phyloP scores from a whole-genome alignment of 2,329 filamentous ascomycete species.

The Podosphaera xanthii region DNA sequence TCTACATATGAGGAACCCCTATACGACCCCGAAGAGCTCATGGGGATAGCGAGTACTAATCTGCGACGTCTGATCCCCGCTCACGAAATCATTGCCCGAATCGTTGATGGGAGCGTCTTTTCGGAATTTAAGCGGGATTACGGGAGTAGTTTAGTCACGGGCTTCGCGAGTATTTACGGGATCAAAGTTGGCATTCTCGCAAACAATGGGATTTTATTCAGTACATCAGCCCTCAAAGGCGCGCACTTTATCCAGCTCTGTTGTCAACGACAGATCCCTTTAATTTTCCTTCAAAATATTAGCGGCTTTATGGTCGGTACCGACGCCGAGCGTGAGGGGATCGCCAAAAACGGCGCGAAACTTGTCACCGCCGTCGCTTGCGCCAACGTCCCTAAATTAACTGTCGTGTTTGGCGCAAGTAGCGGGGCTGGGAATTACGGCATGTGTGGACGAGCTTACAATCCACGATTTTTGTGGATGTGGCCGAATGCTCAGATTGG shows the following conservation, averaged over 20 bases:
- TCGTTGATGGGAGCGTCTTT: slow-evolving; percentile 79
- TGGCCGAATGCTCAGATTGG: slow-evolving; percentile 95
- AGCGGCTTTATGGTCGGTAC: slow-evolving; percentile 94
- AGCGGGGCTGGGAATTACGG: slow-evolving; percentile 95
- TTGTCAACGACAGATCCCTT: slow-evolving; percentile 65
- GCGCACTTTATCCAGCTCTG: slow-evolving; percentile 95
- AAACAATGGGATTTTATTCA: slow-evolving; percentile 91
- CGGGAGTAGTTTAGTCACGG: slow-evolving; percentile 71
- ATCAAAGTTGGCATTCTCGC: slow-evolving; percentile 82
- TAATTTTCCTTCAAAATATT: slow-evolving; percentile 93
- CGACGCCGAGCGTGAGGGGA: slow-evolving; percentile 79
- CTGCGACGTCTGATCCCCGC: slow-evolving; percentile 67
- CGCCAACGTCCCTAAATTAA: slow-evolving; percentile 88
- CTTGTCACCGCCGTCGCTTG: slow-evolving; percentile 88
- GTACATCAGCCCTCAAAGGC: slow-evolving; percentile 70
- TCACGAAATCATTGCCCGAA: slow-evolving; percentile 75
- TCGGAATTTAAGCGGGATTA: slow-evolving; percentile 88
- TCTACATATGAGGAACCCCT: slow-evolving; percentile 51
- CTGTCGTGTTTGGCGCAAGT: slow-evolving; percentile 79
- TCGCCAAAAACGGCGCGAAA: slow-evolving; percentile 95
- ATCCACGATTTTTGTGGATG: slow-evolving; percentile 80
- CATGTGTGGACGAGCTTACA: slow-evolving; percentile 90
- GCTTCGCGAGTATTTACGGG: slow-evolving; percentile 76
- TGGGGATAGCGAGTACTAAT: slow-evolving; percentile 77
- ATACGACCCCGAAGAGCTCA: slow-evolving; percentile 56